These are phyloP conservation scores for Eimeria maxima DNA, from an alignment of 169 alveolate species.

Conservation along the genomic window DNA sequence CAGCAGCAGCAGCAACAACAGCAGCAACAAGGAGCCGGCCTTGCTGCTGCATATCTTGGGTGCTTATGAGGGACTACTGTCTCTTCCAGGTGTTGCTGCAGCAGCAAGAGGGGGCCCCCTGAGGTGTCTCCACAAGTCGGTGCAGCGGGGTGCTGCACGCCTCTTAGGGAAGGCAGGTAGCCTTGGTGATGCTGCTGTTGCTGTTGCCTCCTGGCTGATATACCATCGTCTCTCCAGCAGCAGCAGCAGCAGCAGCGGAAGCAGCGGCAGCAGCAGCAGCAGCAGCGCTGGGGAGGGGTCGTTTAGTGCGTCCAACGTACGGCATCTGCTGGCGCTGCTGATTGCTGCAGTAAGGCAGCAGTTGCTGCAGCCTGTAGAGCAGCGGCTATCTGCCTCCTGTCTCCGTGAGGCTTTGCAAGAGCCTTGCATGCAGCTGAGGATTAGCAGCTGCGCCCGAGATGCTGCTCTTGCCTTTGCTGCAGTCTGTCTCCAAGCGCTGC, in stretches of 20 bases:
- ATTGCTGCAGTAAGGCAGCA: conserved; percentile 26
- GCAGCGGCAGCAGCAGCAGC: conserved; percentile 58
- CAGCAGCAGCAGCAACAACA: conserved; percentile 61
- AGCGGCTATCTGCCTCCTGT: conserved; percentile 42
- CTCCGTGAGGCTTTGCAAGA: conserved; percentile 9
- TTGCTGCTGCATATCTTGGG: conserved; percentile 13
- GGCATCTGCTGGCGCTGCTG: conserved; percentile 57
- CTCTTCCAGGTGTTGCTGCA: conserved; percentile 36
- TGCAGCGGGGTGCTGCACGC: conserved; percentile 63
- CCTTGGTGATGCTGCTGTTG: conserved; percentile 8
- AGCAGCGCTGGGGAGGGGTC: conserved; percentile 44
- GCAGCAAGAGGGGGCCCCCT: conserved; percentile 51
- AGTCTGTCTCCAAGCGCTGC: conserved; percentile 43
- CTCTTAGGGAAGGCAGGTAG: conserved; percentile 34
- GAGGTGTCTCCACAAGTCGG: background rate
- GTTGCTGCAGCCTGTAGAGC: conserved; percentile 20
- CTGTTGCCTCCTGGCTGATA: conserved; percentile 45
- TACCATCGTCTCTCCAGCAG: conserved; percentile 66
- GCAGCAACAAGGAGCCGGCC: conserved; percentile 25
- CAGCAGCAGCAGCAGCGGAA: background rate
- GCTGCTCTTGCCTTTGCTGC: conserved; percentile 54
- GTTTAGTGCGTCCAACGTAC: conserved; percentile 36
- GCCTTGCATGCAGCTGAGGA: background rate
- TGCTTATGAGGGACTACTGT: conserved; percentile 53
- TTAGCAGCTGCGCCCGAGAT: conserved; percentile 9